Evolutionary conservation across 2,329 filamentous ascomycete genomes (phyloP).

Genomic region (Nemania serpens): DNA sequence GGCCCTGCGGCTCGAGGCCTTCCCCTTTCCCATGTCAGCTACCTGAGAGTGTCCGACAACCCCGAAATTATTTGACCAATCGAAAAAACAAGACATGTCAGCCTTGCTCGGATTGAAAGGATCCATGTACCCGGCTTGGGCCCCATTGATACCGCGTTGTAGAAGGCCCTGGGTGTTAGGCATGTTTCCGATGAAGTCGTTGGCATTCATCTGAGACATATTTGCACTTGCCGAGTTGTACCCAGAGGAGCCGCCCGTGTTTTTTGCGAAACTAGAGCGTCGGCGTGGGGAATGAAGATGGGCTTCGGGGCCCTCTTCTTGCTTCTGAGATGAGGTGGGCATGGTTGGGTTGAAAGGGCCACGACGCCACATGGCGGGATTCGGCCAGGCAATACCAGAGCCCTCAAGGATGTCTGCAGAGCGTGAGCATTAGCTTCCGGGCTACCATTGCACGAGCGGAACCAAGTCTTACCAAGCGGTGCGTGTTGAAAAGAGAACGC

Average conservation of each 20-base stretch:
- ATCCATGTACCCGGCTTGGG: slow-evolving; percentile 33
- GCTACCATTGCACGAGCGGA: background rate
- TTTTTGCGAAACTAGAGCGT: slow-evolving; percentile 34
- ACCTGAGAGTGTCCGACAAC: slow-evolving; percentile 30
- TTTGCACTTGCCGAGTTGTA: slow-evolving; percentile 29
- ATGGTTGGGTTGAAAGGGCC: slow-evolving; percentile 48
- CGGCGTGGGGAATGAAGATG: slow-evolving; percentile 67
- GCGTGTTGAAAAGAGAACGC: slow-evolving; percentile 87
- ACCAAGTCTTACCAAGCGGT: slow-evolving; percentile 63
- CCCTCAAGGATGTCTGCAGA: slow-evolving; percentile 71
- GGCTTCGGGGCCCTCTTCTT: slow-evolving; percentile 55
- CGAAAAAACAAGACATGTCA: slow-evolving; percentile 38
- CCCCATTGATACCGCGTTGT: slow-evolving; percentile 31
- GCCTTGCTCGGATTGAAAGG: slow-evolving; percentile 35
- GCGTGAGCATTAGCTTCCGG: slow-evolving; percentile 3
- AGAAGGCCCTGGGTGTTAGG: slow-evolving; percentile 37
- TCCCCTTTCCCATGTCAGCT: slow-evolving; percentile 28
- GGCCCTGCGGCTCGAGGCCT: slow-evolving; percentile 26
- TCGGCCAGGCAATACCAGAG: slow-evolving; percentile 80
- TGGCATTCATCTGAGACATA: slow-evolving; percentile 28
- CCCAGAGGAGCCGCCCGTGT: slow-evolving; percentile 23
- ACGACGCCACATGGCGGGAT: slow-evolving; percentile 68
- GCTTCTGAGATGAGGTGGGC: slow-evolving; percentile 47
- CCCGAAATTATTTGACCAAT: slow-evolving; percentile 35
- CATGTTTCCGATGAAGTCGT: slow-evolving; percentile 36